These are phyloP conservation scores for Orbilia quercus DNA, from an alignment of 2,329 filamentous ascomycete species.

Conservation along the genomic window DNA sequence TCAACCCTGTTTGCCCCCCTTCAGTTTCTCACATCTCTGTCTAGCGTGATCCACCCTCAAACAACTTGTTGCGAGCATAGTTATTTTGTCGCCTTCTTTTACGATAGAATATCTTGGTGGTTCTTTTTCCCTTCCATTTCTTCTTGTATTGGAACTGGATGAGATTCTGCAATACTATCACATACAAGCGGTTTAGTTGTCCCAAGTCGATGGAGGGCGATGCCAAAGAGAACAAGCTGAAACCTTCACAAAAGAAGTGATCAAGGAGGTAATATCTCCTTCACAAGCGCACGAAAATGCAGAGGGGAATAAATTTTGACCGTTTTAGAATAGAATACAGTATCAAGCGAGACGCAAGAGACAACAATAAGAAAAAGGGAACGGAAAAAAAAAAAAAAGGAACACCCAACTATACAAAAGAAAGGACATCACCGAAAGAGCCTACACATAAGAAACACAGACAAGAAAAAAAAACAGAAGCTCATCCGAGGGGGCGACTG, in stretches of 20 bases:
- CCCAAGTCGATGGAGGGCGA: constrained; percentile 5
- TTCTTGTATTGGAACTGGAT: constrained; percentile 15
- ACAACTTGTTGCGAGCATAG: constrained; percentile 22
- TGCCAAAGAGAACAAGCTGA: constrained; percentile 22
- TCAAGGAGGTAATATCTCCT: background rate
- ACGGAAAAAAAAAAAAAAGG: constrained; percentile 33
- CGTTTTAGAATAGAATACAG: constrained; percentile 55
- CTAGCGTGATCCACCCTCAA: background rate
- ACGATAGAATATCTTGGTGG: background rate
- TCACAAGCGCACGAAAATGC: constrained; percentile 19
- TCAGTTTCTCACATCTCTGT: background rate
- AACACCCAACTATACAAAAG: constrained; percentile 41
- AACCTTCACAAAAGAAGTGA: constrained; percentile 9
- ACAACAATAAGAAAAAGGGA: constrained; percentile 40
- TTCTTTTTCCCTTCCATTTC: too few species aligned
- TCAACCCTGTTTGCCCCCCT: constrained; percentile 17
- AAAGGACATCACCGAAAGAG: constrained; percentile 38
- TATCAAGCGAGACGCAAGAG: constrained; percentile 33
- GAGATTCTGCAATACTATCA: constrained; percentile 14
- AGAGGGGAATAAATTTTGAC: constrained; percentile 43
- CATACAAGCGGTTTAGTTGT: constrained; percentile 10
- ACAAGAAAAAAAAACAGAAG: constrained; percentile 10
- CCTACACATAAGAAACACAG: constrained; percentile 14
- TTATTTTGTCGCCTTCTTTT: background rate
- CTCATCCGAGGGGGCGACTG: constrained; percentile 26